Conservation (phyloP, 2,329 filamentous ascomycete genomes). For the Microdochium paspali region DNA sequence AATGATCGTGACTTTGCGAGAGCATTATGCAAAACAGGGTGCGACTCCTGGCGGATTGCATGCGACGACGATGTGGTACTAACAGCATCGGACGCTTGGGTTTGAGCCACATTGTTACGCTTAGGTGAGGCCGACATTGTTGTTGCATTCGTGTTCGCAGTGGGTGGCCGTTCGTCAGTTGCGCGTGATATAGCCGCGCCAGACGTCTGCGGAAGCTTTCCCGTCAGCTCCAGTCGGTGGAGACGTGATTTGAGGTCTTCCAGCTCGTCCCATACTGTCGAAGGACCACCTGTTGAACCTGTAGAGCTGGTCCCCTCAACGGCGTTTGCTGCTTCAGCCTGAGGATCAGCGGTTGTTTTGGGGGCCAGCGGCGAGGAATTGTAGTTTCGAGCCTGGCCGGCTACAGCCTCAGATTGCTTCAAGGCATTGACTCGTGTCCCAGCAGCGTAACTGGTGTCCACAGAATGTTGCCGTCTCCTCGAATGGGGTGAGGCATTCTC, state of each 20-base stretch:
- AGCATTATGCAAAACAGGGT: slow-evolving; percentile 73
- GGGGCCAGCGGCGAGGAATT: slow-evolving; percentile 53
- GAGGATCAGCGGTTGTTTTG: slow-evolving; percentile 26
- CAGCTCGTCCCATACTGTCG: slow-evolving; percentile 94
- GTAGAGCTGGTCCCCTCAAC: slow-evolving; percentile 76
- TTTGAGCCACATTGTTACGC: slow-evolving; percentile 46
- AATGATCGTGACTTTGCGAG: slow-evolving; percentile 67
- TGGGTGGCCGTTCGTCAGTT: slow-evolving; percentile 74
- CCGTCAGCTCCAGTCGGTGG: slow-evolving; percentile 78
- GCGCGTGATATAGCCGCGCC: slow-evolving; percentile 67
- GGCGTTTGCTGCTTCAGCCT: slow-evolving; percentile 28
- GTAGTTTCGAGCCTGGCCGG: slow-evolving; percentile 34
- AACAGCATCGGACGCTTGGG: slow-evolving; percentile 33
- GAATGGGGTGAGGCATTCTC: slow-evolving; percentile 14
- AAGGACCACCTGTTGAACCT: slow-evolving; percentile 77
- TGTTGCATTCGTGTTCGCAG: slow-evolving; percentile 80
- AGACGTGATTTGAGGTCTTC: slow-evolving; percentile 94
- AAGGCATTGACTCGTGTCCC: slow-evolving; percentile 33
- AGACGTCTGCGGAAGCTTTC: slow-evolving; percentile 76
- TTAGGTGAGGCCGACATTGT: slow-evolving; percentile 88
- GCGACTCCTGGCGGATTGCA: slow-evolving; percentile 43
- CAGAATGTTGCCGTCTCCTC: slow-evolving; percentile 34
- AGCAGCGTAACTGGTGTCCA: slow-evolving; percentile 30
- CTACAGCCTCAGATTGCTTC: slow-evolving; percentile 27
- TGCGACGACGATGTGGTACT: slow-evolving; percentile 26